Evolutionary conservation across 176 grass and related monocot species (phyloP).

Genomic region (Elaeis guineensis): DNA sequence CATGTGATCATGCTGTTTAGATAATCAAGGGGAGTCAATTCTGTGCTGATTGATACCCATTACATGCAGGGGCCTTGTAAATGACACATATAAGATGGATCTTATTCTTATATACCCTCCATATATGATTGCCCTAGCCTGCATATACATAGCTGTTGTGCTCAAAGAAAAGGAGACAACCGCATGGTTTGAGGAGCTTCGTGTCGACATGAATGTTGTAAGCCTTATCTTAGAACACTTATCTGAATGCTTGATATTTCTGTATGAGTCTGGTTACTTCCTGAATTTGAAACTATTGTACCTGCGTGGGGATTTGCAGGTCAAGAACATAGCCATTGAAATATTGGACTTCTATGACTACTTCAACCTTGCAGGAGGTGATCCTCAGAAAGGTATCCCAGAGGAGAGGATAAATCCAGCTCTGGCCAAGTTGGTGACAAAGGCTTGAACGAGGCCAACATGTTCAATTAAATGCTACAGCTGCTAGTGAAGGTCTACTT

Average conservation of each 20-base stretch:
- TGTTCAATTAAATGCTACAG: too few species aligned
- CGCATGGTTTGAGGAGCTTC: conserved; percentile 85
- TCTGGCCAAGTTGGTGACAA: conserved; percentile 55
- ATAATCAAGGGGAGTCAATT: neutral
- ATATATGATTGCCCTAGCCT: conserved; percentile 93
- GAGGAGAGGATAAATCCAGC: conserved; percentile 71
- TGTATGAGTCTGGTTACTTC: neutral
- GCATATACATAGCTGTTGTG: conserved; percentile 82
- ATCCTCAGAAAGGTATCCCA: conserved; percentile 40
- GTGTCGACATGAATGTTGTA: conserved; percentile 86
- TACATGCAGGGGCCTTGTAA: conserved; percentile 76
- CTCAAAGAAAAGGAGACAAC: conserved; percentile 84
- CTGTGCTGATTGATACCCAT: conserved; percentile 4
- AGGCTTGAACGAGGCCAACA: neutral
- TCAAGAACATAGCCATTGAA: conserved; percentile 91
- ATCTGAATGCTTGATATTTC: neutral
- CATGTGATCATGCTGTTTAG: neutral
- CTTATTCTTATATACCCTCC: conserved; percentile 90
- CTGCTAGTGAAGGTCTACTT: too few species aligned
- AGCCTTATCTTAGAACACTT: neutral
- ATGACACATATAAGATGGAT: conserved; percentile 97
- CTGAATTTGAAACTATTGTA: conserved; percentile 1
- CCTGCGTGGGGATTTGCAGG: conserved; percentile 22
- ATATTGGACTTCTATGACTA: conserved; percentile 88
- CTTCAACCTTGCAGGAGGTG: conserved; percentile 35